Conservation (phyloP, 1,139 yeast species). For the Blastobotrys capitulatus region DNA sequence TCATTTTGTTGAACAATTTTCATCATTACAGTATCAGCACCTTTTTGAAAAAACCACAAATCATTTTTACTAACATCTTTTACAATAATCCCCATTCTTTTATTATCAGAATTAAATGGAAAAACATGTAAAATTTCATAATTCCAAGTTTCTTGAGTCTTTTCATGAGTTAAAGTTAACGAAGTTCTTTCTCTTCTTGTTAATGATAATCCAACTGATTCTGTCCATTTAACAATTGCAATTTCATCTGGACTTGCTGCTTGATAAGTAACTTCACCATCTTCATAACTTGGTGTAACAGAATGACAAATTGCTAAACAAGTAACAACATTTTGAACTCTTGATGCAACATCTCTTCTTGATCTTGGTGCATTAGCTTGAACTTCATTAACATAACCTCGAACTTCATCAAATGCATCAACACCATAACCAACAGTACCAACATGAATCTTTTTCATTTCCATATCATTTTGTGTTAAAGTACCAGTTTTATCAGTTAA, state of each 20-base stretch:
- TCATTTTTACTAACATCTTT: conserved; percentile 59
- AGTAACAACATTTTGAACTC: conserved; percentile 73
- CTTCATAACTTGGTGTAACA: conserved; percentile 81
- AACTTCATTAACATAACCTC: conserved; percentile 50
- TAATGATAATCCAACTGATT: conserved; percentile 73
- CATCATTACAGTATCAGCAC: conserved; percentile 97
- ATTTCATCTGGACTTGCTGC: conserved; percentile 99
- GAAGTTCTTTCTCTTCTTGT: conserved; percentile 75
- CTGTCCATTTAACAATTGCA: conserved; percentile 93
- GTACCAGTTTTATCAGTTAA: conserved; percentile 97
- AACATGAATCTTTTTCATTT: conserved; percentile 82
- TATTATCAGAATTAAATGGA: conserved; percentile 93
- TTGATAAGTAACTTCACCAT: conserved; percentile 67
- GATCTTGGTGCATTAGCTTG: conserved; percentile 34
- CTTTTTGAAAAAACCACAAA: conserved; percentile 81
- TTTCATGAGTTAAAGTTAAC: conserved; percentile 59
- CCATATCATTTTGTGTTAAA: conserved; percentile 97
- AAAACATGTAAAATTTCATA: conserved; percentile 76
- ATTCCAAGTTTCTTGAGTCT: conserved; percentile 47
- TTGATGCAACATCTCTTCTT: conserved; percentile 61
- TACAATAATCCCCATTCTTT: conserved; percentile 91
- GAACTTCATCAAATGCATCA: conserved; percentile 86
- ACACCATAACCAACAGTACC: conserved; percentile 91
- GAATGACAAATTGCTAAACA: conserved; percentile 92
- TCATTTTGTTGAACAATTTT: conserved; percentile 77